Evolutionary conservation across 257 asterid genomes (phyloP).

Genomic region (Rauvolfia tetraphylla): DNA sequence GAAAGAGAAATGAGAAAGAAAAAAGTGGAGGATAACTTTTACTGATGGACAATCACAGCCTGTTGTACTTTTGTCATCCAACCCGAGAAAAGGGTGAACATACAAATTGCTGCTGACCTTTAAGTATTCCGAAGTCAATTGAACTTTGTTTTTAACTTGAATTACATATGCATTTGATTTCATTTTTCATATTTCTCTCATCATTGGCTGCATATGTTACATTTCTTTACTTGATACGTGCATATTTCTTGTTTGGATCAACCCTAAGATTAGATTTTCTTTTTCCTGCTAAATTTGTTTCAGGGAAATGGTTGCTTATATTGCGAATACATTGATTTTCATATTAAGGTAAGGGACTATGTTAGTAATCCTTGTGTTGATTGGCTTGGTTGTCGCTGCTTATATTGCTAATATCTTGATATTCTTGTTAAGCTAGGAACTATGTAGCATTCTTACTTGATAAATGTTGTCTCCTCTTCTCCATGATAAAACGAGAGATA

Average conservation of each 20-base stretch:
- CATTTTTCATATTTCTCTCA: not conserved
- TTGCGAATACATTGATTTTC: constrained; percentile 93
- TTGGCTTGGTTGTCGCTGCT: constrained; percentile 65
- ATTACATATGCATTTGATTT: not conserved
- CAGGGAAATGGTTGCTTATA: constrained; percentile 99
- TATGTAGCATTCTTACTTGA: constrained; percentile 7
- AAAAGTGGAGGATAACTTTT: not conserved
- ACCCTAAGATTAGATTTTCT: constrained; percentile 14
- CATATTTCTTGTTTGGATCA: constrained; percentile 3
- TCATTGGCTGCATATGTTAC: not conserved
- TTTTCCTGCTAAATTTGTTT: constrained; percentile 32
- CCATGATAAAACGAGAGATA: not conserved
- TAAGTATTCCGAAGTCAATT: not conserved
- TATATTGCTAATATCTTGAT: constrained; percentile 83
- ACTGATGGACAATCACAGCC: too few relatives aligned
- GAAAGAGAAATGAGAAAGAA: not conserved
- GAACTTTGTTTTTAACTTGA: too few relatives aligned
- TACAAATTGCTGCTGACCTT: too few relatives aligned
- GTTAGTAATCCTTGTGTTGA: not conserved
- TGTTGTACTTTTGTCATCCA: not conserved
- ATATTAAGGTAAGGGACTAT: constrained; percentile 66
- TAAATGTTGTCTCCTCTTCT: not conserved
- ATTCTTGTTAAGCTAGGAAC: constrained; percentile 73
- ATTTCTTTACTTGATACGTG: not conserved
- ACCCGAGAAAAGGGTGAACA: not conserved